Conservation (phyloP, 441 rosid genomes). For the Corymbia citriodora region DNA sequence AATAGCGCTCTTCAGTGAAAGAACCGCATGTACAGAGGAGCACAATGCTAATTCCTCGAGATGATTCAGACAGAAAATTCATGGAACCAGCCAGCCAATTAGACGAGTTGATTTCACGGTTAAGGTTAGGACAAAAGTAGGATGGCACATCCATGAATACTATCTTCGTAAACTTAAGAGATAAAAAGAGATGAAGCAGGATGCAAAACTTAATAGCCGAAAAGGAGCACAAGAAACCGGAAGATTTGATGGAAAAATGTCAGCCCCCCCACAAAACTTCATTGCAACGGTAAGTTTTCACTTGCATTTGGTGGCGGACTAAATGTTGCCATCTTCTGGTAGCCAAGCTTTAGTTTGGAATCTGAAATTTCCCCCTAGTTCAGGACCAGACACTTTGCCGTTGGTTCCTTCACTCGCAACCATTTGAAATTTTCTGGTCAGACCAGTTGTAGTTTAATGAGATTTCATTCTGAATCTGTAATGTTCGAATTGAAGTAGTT, state of each 20-base stretch:
- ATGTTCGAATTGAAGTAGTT: neutral
- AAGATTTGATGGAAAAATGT: neutral
- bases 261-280: neutral
- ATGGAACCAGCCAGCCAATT: neutral
- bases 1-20: neutral
- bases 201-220: neutral
- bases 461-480: neutral
- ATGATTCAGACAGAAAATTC: neutral
- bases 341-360: neutral
- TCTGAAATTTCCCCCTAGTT: neutral
- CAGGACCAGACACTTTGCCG: neutral
- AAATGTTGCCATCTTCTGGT: neutral
- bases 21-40: neutral
- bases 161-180: neutral
- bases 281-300: neutral
- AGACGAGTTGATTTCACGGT: neutral
- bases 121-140: neutral
- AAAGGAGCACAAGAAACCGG: neutral
- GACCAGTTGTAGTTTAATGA: neutral
- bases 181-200: neutral
- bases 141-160: neutral
- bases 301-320: neutral
- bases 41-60: neutral
- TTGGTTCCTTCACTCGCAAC: neutral
- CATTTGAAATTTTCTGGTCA: neutral